Evolutionary conservation across 148 eudicot genomes (phyloP).

Genomic region (Rheum nobile): DNA sequence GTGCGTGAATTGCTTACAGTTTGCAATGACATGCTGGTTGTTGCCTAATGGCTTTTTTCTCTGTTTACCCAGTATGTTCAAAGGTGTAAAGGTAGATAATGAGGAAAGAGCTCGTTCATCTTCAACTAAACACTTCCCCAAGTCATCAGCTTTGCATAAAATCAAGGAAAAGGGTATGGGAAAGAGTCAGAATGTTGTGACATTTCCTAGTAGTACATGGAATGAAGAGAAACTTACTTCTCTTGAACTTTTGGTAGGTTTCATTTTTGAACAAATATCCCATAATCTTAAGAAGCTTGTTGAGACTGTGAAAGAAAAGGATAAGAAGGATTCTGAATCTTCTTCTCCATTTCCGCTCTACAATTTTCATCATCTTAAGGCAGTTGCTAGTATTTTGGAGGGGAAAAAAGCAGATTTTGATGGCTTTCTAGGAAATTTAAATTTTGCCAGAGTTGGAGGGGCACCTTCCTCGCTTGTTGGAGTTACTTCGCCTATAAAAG

Average conservation of each 20-base stretch:
- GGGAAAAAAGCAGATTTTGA: constrained; percentile 59
- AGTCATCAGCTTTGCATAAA: constrained; percentile 21
- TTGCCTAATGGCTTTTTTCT: constrained; percentile 59
- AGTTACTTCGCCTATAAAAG: constrained; percentile 51
- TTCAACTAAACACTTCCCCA: constrained; percentile 13
- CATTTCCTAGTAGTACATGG: constrained; percentile 18
- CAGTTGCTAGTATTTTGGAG: constrained; percentile 49
- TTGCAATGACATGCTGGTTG: constrained; percentile 66
- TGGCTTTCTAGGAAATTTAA: constrained; percentile 64
- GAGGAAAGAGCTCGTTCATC: constrained; percentile 21
- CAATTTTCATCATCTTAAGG: constrained; percentile 46
- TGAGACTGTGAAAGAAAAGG: constrained; percentile 26
- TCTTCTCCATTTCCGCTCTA: constrained; percentile 17
- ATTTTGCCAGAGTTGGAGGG: constrained; percentile 85
- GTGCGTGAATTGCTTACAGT: constrained; percentile 63
- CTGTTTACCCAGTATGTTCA: constrained; percentile 50
- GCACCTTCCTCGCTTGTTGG: constrained; percentile 63
- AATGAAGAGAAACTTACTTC: constrained; percentile 39
- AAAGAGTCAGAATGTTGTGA: constrained; percentile 21
- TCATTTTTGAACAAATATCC: constrained; percentile 49
- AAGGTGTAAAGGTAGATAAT: constrained; percentile 25
- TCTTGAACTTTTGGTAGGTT: constrained; percentile 53
- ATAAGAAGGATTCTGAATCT: constrained; percentile 22
- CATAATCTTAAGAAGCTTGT: constrained; percentile 61
- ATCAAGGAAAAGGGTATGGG: constrained; percentile 24